phyloP scores from a whole-genome alignment of 208 protist genomes.

The Plasmodiophora brassicae region DNA sequence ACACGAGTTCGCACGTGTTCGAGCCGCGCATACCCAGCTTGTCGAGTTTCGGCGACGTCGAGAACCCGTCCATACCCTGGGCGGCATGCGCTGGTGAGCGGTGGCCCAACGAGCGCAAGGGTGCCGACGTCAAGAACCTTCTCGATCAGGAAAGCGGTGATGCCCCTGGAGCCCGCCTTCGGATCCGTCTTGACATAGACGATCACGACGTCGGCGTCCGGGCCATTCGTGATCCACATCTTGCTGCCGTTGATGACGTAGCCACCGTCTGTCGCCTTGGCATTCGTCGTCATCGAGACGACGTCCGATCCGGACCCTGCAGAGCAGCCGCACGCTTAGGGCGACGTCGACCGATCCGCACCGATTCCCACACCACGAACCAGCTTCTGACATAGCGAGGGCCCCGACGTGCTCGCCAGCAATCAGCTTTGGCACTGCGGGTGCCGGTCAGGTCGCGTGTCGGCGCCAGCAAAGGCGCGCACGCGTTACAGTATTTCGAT shows the following conservation, averaged over 20 bases:
- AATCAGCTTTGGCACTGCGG: slow-evolving; percentile 70
- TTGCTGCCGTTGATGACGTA: slow-evolving; percentile 83
- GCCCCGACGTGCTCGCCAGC: slow-evolving; percentile 86
- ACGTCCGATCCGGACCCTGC: slow-evolving; percentile 77
- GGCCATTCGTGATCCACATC: slow-evolving; percentile 92
- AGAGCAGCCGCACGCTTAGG: too few relatives aligned
- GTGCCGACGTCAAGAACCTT: too few relatives aligned
- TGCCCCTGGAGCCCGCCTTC: slow-evolving; percentile 51
- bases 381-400: slow-evolving; percentile 89
- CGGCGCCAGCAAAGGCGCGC: neutral
- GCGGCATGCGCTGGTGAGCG: neutral
- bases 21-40: slow-evolving; percentile 78
- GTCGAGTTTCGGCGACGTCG: slow-evolving; percentile 71
- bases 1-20: slow-evolving; percentile 73
- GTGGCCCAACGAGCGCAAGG: too few relatives aligned
- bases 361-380: too few relatives aligned
- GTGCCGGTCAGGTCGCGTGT: slow-evolving; percentile 40
- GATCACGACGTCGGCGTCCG: slow-evolving; percentile 79
- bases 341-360: too few relatives aligned
- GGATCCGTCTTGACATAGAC: slow-evolving; percentile 89
- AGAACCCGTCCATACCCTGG: slow-evolving; percentile 56
- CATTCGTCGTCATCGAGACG: slow-evolving; percentile 82
- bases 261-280: slow-evolving; percentile 61
- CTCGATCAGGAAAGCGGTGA: slow-evolving; percentile 77
- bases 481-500: slow-evolving; percentile 62